Evolutionary conservation across 2,329 filamentous ascomycete species (phyloP), one percentile per base, ranked within the genome.

Genomic region (Rosellinia necatrix): DNA sequence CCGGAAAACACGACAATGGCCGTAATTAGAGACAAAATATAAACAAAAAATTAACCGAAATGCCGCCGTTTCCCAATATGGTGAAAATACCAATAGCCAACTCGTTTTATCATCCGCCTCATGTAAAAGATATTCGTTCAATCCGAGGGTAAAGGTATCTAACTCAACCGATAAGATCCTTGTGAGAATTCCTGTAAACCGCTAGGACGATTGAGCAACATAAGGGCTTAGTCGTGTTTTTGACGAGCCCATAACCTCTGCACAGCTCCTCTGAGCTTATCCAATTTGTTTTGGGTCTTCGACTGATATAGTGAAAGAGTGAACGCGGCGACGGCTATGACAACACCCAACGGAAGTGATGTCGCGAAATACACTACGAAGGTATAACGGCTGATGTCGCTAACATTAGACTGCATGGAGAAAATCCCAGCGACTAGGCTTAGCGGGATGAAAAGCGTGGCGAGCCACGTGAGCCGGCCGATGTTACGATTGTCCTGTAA

Each of bases 391-490:
- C 53, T 56, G n/a, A 64, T 61, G 2, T 53, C 51, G 7, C 49
- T 49, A 4, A 53, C 47, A 24, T 68, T 57, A 4, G 63, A 51
- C 29, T 67, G 65, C 69, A 72, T 72, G 12, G 67, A 69, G 6
- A 72, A 67, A 21, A 68, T 51, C 1, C 62, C 64, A 12, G 70
- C 66, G 3, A 71, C 58, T 10, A 69, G 64, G 42, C 68, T 70
- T 19, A 72, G 56, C 3, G 70, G 70, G 13, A 72, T 69, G 56
- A 71, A 72, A 47, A 72, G 63, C 1, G 69, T 71, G 3, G 70
- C 70, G 3, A 72, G 56, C 65, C 64, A 70, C 1, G 69, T 72
- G 6, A 72, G 61, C 15, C 69, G 66, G n/a, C 64, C 62, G 17
- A 72, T 61, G 44, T 72, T 72, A 13, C 64, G 61, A 41, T 70